phyloP scores from a whole-genome alignment of 1,284 basidiomycete genomes.

The Ustilago cynodontis region DNA sequence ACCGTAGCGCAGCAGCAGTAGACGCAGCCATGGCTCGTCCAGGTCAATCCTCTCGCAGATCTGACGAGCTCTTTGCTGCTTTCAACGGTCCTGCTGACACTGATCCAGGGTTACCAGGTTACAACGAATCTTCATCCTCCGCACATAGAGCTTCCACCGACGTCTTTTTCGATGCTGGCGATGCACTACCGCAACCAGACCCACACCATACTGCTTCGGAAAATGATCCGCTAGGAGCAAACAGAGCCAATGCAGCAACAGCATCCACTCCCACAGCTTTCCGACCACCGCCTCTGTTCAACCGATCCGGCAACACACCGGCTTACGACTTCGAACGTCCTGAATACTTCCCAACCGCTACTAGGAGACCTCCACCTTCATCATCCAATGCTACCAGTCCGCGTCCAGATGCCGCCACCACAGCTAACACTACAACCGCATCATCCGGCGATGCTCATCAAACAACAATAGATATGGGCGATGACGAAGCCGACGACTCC shows the following conservation, averaged over 20 bases:
- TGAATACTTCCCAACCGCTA: constrained; percentile 54
- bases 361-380: constrained; percentile 27
- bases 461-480: constrained; percentile 37
- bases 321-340: constrained; percentile 63
- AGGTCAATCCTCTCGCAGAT: constrained; percentile 28
- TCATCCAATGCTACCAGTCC: constrained; percentile 32
- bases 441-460: constrained; percentile 15
- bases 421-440: background rate
- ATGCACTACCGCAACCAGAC: constrained; percentile 43
- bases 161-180: constrained; percentile 64
- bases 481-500: constrained; percentile 31
- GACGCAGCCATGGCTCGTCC: constrained; percentile 38
- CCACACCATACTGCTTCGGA: constrained; percentile 14
- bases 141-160: constrained; percentile 28
- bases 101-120: constrained; percentile 35
- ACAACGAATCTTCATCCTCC: constrained; percentile 26
- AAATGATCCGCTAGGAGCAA: constrained; percentile 46
- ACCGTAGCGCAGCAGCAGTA: background rate
- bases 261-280: background rate
- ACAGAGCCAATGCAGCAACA: constrained; percentile 26
- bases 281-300: constrained; percentile 13
- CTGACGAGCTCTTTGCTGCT: constrained; percentile 43
- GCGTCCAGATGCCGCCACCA: constrained; percentile 9
- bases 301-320: constrained; percentile 13
- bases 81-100: constrained; percentile 36